Conservation (phyloP, 2,329 filamentous ascomycete species). For the Bipolaris gigantea region DNA sequence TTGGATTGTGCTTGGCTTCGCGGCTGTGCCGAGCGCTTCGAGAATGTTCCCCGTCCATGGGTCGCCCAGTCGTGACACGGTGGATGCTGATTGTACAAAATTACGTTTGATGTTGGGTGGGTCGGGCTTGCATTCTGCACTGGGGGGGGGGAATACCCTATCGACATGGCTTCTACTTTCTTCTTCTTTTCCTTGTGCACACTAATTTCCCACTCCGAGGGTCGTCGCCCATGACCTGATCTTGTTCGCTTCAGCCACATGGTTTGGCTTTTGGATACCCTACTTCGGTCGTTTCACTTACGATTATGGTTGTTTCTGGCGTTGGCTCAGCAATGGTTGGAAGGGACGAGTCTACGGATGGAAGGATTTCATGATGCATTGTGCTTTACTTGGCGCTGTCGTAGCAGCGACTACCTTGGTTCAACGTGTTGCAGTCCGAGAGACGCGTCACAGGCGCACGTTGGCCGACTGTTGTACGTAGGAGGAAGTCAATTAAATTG, state of each 20-base stretch:
- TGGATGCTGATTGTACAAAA: conserved; percentile 3
- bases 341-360: background rate
- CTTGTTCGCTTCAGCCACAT: conserved; percentile 9
- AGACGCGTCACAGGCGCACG: background rate
- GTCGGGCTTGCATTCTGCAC: conserved; percentile 11
- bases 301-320: conserved; percentile 4
- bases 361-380: conserved; percentile 7
- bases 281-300: conserved; percentile 15
- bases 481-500: conserved; percentile 1
- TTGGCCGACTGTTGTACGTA: background rate
- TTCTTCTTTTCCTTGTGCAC: background rate
- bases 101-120: conserved; percentile 9
- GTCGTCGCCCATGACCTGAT: background rate
- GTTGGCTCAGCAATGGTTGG: conserved; percentile 6
- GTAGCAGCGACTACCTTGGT: background rate
- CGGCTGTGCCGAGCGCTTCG: conserved; percentile 35
- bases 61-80: conserved; percentile 22
- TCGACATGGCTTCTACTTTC: conserved; percentile 14
- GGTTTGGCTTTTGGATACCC: conserved; percentile 28
- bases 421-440: background rate
- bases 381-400: conserved; percentile 3
- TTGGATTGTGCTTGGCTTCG: conserved; percentile 59
- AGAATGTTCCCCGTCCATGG: conserved; percentile 37
- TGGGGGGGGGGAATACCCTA: conserved; percentile 39
- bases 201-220: background rate